Base-by-base conservation (phyloP, 108 stramenopile genomes). In the Seminavis robusta region DNA sequence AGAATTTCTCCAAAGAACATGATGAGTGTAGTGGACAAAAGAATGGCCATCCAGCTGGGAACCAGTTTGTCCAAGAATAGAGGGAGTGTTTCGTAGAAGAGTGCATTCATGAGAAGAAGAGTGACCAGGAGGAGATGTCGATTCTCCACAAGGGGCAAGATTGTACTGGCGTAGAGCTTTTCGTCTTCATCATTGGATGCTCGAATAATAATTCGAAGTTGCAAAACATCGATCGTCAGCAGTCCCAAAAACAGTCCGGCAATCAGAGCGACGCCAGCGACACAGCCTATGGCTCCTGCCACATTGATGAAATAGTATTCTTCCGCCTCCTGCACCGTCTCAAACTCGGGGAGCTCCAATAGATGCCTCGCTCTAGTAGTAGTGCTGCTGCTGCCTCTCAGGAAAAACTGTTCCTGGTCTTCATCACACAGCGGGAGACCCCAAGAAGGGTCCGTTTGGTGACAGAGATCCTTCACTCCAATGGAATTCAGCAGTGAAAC, bases 121-220 rank as follows among this genome's bases (percentile, higher is more conserved):
- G 92, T 94, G 23, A 92, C 89, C 10, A 97, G 74, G 3, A 95
- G 67, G 24, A 76, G 78, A 73, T 97, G 96, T 31, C 89, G 88
- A 32, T 80, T 54, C 48, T 69, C 34, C 7, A 81, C 64, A 33
- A 86, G n/a, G 1, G 84, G 80, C 17, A 67, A 59, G 26, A 81
- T 45, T 0, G 56, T 33, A 19, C 63, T 46, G 1, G 84, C 80
- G 20, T 71, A 59, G 23, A 31, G 38, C 34, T 51, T 31, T 47
- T 81, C 78, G 23, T 68, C 62, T 15, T 61, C 66, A 47, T 68
- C 71, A n/a, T 69, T 48, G 2, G 77, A 70, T 6, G 69, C 66
- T 23, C 63, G 47, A 38, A 61, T 63, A 46, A 73, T 80, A 21
- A 85, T 79, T 32, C 46, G 49, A 33, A 92, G 53, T 55, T 94